phyloP scores from a whole-genome alignment of 2,329 filamentous ascomycete genomes.

The Penicillium sp. region DNA sequence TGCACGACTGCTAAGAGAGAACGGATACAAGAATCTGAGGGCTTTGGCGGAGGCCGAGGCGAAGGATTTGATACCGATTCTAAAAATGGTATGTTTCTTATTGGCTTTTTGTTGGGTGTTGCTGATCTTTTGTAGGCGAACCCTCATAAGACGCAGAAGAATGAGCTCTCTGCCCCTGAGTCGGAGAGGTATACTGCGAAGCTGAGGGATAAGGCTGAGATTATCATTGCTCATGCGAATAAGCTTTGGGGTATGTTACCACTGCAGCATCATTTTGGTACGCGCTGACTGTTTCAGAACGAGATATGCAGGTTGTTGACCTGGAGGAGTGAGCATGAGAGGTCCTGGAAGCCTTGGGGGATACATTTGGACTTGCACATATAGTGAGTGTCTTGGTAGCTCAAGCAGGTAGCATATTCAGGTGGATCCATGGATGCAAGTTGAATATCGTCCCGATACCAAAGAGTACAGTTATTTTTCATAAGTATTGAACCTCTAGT shows the following conservation, averaged over 20 bases:
- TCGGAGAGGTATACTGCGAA: conserved; percentile 65
- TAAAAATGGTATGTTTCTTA: conserved; percentile 63
- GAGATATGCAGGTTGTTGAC: conserved; percentile 39
- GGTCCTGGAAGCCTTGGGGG: too few species aligned
- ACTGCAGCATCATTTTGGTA: not conserved
- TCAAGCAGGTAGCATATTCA: too few species aligned
- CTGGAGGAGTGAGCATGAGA: conserved; percentile 32
- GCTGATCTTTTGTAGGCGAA: conserved; percentile 55
- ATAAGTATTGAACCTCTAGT: too few species aligned
- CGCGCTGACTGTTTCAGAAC: conserved; percentile 30
- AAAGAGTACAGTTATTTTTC: too few species aligned
- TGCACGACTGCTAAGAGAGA: conserved; percentile 73
- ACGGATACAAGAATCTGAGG: conserved; percentile 69
- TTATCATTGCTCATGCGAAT: conserved; percentile 70
- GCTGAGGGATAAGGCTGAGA: conserved; percentile 65
- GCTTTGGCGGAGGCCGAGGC: conserved; percentile 69
- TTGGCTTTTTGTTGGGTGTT: not conserved
- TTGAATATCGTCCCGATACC: too few species aligned
- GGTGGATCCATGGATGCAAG: too few species aligned
- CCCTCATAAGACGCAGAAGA: conserved; percentile 58
- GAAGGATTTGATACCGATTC: conserved; percentile 68
- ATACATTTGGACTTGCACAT: too few species aligned
- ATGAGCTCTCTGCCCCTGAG: conserved; percentile 58
- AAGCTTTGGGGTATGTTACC: conserved; percentile 60
- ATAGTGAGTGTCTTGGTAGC: too few species aligned